Evolutionary conservation across 2,329 filamentous ascomycete genomes (phyloP), one percentile per base, ranked within the genome.

Genomic region (Shiraia sp.): DNA sequence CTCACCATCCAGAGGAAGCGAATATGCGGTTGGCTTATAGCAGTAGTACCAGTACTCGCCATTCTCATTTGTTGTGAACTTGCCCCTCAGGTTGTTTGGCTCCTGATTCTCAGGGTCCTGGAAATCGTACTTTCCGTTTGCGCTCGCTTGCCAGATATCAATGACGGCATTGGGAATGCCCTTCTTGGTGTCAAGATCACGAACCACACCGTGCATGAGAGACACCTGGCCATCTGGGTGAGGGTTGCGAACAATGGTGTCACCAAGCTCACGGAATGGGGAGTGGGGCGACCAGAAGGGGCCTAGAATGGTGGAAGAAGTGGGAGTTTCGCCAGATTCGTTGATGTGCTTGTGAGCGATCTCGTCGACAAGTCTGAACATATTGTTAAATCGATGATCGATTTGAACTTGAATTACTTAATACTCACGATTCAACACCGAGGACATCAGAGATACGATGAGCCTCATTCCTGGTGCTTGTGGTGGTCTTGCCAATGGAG

Each of bases 251-350:
- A 89, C 83, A 66, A 89, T 85, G 66, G 73, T 77, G 63, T 74
- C 78, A 52, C 86, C 86, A 53, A 82, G 77, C 26, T 82, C 76
- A 32, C 85, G 81, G 80, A 87, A 88, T 23, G 86, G 86, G 1
- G 86, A 83, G 57, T 88, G 78, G 57, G 86, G 85, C 9, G 82
- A 85, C 85, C 86, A 90, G 78, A 90, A 89, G 51, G 86, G 86
- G 2, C 86, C 86, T 46, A 90, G 82, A 61, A 90, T 90, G 45
- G 85, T 79, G 47, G 85, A 86, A 3, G 85, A 87, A n/a, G 86
- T 89, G 32, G 86, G 85, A 46, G 79, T 75, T 47, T 80, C 71
- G 61, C 77, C 75, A 42, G 79, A 77, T 43, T 86, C 81, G 51
- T 81, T 80, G 61, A 83, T 72, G 65, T 82, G 74, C 65, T 78